Conservation (phyloP, 1,139 yeast species). For the Lodderomyces oxycetoniae region DNA sequence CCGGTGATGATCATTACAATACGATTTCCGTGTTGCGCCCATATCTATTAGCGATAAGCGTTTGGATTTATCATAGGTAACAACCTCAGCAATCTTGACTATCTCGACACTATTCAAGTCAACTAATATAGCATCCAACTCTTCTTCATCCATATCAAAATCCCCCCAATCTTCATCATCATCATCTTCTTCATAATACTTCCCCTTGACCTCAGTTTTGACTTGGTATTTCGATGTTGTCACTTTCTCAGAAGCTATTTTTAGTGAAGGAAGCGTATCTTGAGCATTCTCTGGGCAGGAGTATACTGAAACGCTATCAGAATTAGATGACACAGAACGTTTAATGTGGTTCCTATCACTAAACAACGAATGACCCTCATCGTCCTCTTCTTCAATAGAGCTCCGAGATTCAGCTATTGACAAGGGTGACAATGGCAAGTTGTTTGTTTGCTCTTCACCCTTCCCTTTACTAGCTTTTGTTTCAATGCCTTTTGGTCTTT, state of each 20-base stretch:
- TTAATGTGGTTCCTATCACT: background rate
- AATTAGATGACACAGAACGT: background rate
- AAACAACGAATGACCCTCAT: constrained; percentile 1
- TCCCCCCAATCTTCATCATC: background rate
- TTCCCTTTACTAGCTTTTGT: too few relatives aligned
- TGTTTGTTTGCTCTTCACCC: background rate
- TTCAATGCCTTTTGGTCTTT: too few relatives aligned
- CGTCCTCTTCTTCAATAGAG: constrained; percentile 5
- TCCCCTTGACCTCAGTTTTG: too few relatives aligned
- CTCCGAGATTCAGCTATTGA: constrained; percentile 2
- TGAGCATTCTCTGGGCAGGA: background rate
- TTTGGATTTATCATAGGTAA: too few relatives aligned
- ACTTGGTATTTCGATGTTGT: too few relatives aligned
- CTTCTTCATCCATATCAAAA: constrained; percentile 1
- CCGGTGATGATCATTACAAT: too few relatives aligned
- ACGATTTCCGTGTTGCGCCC: too few relatives aligned
- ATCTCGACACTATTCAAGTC: constrained; percentile 1
- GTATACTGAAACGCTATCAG: constrained; percentile 1
- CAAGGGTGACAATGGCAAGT: constrained; percentile 4
- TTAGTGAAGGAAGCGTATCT: too few relatives aligned
- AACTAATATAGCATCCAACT: background rate
- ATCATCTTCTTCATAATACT: background rate
- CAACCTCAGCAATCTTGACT: constrained; percentile 2
- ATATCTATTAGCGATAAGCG: too few relatives aligned
- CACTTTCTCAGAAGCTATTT: constrained; percentile 92